Evolutionary conservation across 2,329 filamentous ascomycete species (phyloP).

Genomic region (Clonostachys byssicola): DNA sequence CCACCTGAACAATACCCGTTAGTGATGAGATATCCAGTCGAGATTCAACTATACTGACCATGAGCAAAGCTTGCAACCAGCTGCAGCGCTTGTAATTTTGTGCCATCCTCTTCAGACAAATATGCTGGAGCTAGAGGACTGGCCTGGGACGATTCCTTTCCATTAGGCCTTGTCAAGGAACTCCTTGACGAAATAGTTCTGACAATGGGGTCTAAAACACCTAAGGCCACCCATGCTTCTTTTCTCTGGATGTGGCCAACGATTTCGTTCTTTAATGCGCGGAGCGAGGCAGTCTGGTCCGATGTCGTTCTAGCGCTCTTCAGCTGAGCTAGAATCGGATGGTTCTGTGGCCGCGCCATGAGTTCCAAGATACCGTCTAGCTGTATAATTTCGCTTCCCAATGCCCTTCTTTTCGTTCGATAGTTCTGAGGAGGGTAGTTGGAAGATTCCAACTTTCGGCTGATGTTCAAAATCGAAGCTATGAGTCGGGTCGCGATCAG

Average conservation of each 20-base stretch:
- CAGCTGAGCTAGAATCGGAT: conserved; percentile 53
- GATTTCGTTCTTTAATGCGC: conserved; percentile 80
- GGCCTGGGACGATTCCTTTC: conserved; percentile 30
- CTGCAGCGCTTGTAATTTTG: conserved; percentile 74
- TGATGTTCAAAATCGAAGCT: too few species aligned
- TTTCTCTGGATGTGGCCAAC: conserved; percentile 87
- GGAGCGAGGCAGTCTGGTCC: conserved; percentile 58
- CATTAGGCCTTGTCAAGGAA: conserved; percentile 24
- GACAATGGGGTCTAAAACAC: conserved; percentile 58
- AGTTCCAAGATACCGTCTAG: conserved; percentile 1
- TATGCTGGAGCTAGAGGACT: too few species aligned
- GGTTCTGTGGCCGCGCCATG: conserved; percentile 51
- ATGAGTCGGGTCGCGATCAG: too few species aligned
- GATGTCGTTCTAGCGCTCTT: conserved; percentile 43
- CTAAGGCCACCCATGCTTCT: conserved; percentile 68
- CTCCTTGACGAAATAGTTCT: conserved; percentile 33
- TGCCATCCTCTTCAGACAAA: conserved; percentile 59
- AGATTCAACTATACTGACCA: conserved; percentile 44
- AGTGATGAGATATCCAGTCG: too few species aligned
- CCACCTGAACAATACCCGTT: conserved; percentile 53
- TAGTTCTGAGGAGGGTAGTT: too few species aligned
- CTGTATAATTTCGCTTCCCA: too few species aligned
- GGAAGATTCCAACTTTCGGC: too few species aligned
- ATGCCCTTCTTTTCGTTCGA: too few species aligned
- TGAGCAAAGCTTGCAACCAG: conserved; percentile 82